Conservation (phyloP, 768 basidiomycete species). For the Mycena vulgaris region DNA sequence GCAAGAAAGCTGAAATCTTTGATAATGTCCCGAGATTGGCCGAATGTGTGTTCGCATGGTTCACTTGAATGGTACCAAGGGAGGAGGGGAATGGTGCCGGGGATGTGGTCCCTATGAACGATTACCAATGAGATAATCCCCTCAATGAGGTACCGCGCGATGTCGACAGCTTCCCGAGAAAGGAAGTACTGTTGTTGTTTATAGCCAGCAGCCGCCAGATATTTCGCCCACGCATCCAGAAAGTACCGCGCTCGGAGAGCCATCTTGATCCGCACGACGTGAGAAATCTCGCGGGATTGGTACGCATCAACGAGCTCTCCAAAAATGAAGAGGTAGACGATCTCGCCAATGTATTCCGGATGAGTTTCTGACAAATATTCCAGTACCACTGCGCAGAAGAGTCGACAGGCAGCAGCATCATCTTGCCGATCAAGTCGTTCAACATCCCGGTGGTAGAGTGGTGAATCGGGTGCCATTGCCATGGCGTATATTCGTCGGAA, state of each 20-base stretch:
- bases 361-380: slow-evolving; percentile 40
- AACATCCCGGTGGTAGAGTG: slow-evolving; percentile 49
- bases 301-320: slow-evolving; percentile 56
- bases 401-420: slow-evolving; percentile 56
- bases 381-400: slow-evolving; percentile 53
- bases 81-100: slow-evolving; percentile 45
- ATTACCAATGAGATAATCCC: slow-evolving; percentile 50
- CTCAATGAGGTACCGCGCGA: slow-evolving; percentile 49
- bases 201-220: too few species aligned
- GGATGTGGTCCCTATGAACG: slow-evolving; percentile 51
- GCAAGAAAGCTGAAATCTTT: slow-evolving; percentile 54
- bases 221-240: too few species aligned
- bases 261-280: slow-evolving; percentile 45
- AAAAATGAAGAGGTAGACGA: slow-evolving; percentile 58
- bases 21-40: slow-evolving; percentile 44
- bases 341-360: slow-evolving; percentile 44
- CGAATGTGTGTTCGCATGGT: slow-evolving; percentile 54
- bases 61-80: slow-evolving; percentile 54
- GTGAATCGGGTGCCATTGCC: slow-evolving; percentile 30
- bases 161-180: too few species aligned
- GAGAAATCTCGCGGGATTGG: slow-evolving; percentile 49
- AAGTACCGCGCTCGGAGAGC: slow-evolving; percentile 50
- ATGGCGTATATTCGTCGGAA: slow-evolving; percentile 42
- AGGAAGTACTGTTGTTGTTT: too few species aligned
- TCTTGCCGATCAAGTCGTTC: slow-evolving; percentile 60